Percentiles rank a stretch among this genome's conserved stretches.
These are phyloP conservation scores for Fusarium chlamydosporum DNA, from an alignment of 2,329 filamentous ascomycete species.

Conservation along the genomic window DNA sequence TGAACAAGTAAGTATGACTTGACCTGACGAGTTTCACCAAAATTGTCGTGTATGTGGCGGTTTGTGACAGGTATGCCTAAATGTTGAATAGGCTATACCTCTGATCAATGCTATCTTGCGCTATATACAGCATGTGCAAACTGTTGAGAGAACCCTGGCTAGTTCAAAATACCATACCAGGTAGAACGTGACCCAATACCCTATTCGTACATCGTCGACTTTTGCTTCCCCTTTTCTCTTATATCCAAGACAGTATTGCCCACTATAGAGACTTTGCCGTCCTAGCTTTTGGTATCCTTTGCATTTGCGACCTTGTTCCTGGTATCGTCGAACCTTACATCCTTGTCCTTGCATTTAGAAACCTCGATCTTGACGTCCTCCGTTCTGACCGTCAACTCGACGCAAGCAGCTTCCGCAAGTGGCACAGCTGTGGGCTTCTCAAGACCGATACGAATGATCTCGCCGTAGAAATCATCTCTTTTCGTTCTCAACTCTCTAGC, in stretches of 20 bases:
- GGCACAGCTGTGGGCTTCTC: constrained; percentile 82
- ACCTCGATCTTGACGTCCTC: constrained; percentile 45
- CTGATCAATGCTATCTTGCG: constrained; percentile 11
- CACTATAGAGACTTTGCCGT: constrained; percentile 9
- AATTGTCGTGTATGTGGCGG: background rate
- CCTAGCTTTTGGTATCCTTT: background rate
- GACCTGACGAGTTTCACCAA: background rate
- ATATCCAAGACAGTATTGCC: background rate
- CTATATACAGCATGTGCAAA: constrained; percentile 14
- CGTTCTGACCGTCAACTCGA: constrained; percentile 64
- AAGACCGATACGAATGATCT: constrained; percentile 71
- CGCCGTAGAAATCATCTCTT: constrained; percentile 54
- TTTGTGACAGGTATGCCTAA: constrained; percentile 3
- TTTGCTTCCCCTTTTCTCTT: background rate
- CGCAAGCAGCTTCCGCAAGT: constrained; percentile 77
- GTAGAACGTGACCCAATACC: background rate
- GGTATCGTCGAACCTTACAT: constrained; percentile 29
- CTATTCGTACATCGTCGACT: constrained; percentile 1
- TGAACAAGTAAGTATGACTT: constrained; percentile 14
- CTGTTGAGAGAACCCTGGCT: constrained; percentile 7
- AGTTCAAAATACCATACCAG: background rate
- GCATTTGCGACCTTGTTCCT: constrained; percentile 24
- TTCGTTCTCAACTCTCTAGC: constrained; percentile 58
- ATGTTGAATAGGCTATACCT: constrained; percentile 1
- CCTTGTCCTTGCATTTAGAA: constrained; percentile 19